Evolutionary conservation across 306 rosid species (phyloP).

Genomic region (Trichosanthes cucumerina): DNA sequence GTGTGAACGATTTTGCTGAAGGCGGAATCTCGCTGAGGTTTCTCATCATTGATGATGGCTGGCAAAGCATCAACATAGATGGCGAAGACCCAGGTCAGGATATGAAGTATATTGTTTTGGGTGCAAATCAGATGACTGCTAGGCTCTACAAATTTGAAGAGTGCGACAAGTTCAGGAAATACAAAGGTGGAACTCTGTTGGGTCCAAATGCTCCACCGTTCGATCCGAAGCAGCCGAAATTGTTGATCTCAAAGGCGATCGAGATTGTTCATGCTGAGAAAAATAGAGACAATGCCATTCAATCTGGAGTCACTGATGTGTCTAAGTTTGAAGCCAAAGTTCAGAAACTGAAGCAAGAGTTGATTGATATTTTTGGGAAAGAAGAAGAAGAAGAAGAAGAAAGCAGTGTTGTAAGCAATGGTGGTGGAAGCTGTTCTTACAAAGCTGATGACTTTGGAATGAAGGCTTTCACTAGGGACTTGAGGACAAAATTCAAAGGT

Average conservation of each 20-base stretch:
- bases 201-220: slow-evolving; percentile 46
- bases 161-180: slow-evolving; percentile 53
- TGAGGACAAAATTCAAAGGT: slow-evolving; percentile 51
- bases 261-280: slow-evolving; percentile 46
- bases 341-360: slow-evolving; percentile 32
- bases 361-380: slow-evolving; percentile 41
- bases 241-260: slow-evolving; percentile 43
- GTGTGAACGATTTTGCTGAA: slow-evolving; percentile 44
- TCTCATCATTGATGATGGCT: slow-evolving; percentile 72
- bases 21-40: slow-evolving; percentile 61
- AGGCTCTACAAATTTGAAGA: slow-evolving; percentile 64
- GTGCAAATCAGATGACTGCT: slow-evolving; percentile 67
- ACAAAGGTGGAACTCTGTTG: slow-evolving; percentile 41
- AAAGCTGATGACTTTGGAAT: slow-evolving; percentile 30
- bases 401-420: neutral
- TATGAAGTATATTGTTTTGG: slow-evolving; percentile 41
- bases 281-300: slow-evolving; percentile 23
- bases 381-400: slow-evolving; percentile 10
- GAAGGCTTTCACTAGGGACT: slow-evolving; percentile 69
- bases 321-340: slow-evolving; percentile 27
- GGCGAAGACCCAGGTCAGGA: slow-evolving; percentile 44
- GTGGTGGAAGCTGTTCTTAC: slow-evolving; percentile 13
- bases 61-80: slow-evolving; percentile 76
- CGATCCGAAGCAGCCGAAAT: slow-evolving; percentile 43
- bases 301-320: slow-evolving; percentile 21